phyloP scores from a whole-genome alignment of 1,139 yeast genomes.

The Pneumocystis canis region DNA sequence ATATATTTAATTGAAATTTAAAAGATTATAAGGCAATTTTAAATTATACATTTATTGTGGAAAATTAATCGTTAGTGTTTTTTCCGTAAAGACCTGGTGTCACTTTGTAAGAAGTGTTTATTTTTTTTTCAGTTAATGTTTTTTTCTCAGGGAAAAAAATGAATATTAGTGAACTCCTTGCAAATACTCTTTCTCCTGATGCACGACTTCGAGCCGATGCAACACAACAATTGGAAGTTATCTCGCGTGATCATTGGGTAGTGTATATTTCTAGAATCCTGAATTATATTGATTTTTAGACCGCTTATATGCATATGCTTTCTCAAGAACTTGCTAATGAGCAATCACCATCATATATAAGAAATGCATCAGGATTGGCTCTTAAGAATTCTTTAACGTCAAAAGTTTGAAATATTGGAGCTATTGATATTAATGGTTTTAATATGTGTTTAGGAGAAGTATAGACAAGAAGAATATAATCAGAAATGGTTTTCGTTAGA shows the following conservation, averaged over 20 bases:
- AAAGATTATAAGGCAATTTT: neutral
- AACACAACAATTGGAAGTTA: conserved; percentile 58
- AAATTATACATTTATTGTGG: neutral
- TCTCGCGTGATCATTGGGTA: conserved; percentile 61
- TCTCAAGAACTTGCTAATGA: conserved; percentile 60
- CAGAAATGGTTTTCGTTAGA: conserved; percentile 49
- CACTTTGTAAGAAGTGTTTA: neutral
- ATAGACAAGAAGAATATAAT: conserved; percentile 12
- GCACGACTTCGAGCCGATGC: conserved; percentile 55
- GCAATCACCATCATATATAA: conserved; percentile 56
- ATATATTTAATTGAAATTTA: neutral
- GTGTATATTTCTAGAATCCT: conserved; percentile 1
- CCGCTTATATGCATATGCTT: conserved; percentile 53
- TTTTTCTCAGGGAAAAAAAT: conserved; percentile 20
- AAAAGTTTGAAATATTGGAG: conserved; percentile 30
- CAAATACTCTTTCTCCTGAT: conserved; percentile 11
- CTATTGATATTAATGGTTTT: conserved; percentile 2
- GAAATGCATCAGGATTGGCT: conserved; percentile 83
- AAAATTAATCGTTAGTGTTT: neutral
- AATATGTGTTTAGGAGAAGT: conserved; percentile 6
- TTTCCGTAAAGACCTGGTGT: neutral
- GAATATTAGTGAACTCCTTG: conserved; percentile 19
- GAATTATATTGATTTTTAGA: conserved; percentile 6
- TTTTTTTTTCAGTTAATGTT: conserved; percentile 16
- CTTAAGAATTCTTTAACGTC: conserved; percentile 78